Percentiles rank a stretch among this genome's conserved stretches.
phyloP scores from a whole-genome alignment of 257 asterid genomes.

The Scutellaria minor region DNA sequence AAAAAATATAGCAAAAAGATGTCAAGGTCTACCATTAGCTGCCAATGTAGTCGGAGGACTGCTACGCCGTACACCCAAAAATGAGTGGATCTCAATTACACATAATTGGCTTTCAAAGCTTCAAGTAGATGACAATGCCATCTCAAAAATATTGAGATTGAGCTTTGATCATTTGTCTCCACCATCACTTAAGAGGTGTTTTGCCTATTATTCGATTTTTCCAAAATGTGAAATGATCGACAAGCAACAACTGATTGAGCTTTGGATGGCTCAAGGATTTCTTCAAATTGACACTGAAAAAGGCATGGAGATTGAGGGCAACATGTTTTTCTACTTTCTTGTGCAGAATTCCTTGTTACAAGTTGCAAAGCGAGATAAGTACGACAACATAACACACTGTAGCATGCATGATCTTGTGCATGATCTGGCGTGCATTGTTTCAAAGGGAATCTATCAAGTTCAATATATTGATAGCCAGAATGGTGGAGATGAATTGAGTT shows the following conservation, averaged over 20 bases:
- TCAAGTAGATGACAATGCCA: not conserved
- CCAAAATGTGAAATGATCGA: slow-evolving; percentile 2
- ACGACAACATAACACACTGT: not conserved
- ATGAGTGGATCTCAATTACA: not conserved
- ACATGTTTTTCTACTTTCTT: not conserved
- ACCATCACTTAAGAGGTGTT: not conserved
- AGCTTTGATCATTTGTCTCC: not conserved
- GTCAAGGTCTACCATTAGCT: not conserved
- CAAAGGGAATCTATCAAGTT: not conserved
- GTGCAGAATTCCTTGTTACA: not conserved
- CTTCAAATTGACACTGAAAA: not conserved
- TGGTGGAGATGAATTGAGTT: not conserved
- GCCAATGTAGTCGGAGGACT: not conserved
- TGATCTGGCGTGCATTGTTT: slow-evolving; percentile 4
- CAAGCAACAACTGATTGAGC: not conserved
- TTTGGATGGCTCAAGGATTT: slow-evolving; percentile 7
- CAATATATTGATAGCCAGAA: not conserved
- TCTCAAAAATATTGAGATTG: not conserved
- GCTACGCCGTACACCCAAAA: not conserved
- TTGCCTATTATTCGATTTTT: not conserved
- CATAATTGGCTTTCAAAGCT: not conserved
- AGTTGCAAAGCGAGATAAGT: not conserved
- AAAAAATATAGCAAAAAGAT: not conserved
- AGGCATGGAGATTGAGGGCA: not conserved
- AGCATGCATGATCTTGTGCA: slow-evolving; percentile 9